Evolutionary conservation across 306 rosid genomes (phyloP), one percentile per base, ranked within the genome.

Genomic region (Cucurbita maxima): DNA sequence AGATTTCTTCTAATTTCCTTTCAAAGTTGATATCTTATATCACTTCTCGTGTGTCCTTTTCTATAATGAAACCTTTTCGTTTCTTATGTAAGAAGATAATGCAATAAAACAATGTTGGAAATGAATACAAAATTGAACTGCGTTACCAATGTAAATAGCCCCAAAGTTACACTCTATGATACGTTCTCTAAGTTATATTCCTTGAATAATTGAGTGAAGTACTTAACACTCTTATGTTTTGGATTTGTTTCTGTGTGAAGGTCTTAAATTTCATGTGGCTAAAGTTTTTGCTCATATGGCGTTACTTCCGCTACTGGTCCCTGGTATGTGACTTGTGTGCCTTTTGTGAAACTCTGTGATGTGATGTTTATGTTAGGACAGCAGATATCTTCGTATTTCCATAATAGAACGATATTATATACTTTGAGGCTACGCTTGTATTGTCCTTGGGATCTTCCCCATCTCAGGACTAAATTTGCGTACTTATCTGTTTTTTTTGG

Each of bases 181-280:
- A 12, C 70, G 1, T 38, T 38, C 38, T 22, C 70, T 4, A 15
- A 56, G 62, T 57, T 57, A 10, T 11, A 7, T 66, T 66, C 72
- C 55, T 66, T 66, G 72, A 63, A 63, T 63, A 20, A 63, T 63
- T 63, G 51, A 66, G 45, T 66, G 7, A 13, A 66, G 73, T 13
- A 19, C 13, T 44, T 13, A 68, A 47, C 20, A 13, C 73, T 22
- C 73, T 20, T 47, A 44, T 20, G 55, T 37, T 1, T 13, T 64
- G 37, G 58, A 81, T 6, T 74, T 40, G 52, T 76, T 75, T 44
- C 77, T 61, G 38, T 79, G 77, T 78, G 54, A 86, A 94, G 96
- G 97, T 90, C 80, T 83, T 94, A 72, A 94, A 82, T 81, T 94
- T 94, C 83, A 94, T 89, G 97, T 90, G 98, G 98, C 87, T 94